phyloP scores from a whole-genome alignment of 768 basidiomycete species.

The Pleurotus tuber-regium region DNA sequence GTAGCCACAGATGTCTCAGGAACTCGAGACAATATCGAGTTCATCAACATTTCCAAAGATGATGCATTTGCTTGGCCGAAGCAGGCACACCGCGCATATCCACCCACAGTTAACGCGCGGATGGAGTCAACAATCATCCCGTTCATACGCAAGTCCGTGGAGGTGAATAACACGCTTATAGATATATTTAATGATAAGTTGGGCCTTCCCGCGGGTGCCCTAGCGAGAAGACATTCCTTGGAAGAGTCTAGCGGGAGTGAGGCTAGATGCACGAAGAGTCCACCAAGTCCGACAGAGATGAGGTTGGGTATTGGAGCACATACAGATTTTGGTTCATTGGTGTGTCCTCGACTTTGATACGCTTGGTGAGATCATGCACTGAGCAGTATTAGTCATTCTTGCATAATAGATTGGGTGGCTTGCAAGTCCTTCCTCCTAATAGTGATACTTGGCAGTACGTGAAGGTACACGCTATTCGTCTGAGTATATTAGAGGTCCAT shows the following conservation, averaged over 20 bases:
- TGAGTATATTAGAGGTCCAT: background rate
- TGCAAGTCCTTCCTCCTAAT: slow-evolving; percentile 41
- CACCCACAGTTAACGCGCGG: slow-evolving; percentile 43
- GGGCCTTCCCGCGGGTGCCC: slow-evolving; percentile 46
- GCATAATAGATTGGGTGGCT: slow-evolving; percentile 41
- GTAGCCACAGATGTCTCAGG: slow-evolving; percentile 65
- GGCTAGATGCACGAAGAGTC: slow-evolving; percentile 50
- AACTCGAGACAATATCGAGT: slow-evolving; percentile 54
- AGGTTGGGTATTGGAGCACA: slow-evolving; percentile 41
- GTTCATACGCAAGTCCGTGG: slow-evolving; percentile 57
- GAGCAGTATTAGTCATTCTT: slow-evolving; percentile 29
- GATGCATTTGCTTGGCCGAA: slow-evolving; percentile 62
- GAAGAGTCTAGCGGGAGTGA: slow-evolving; percentile 56
- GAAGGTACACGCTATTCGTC: slow-evolving; percentile 25
- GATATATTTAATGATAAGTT: slow-evolving; percentile 56
- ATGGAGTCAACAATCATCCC: slow-evolving; percentile 50
- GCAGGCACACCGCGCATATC: slow-evolving; percentile 56
- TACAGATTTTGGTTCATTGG: slow-evolving; percentile 32
- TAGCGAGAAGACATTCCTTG: slow-evolving; percentile 39
- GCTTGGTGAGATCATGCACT: background rate
- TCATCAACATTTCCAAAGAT: slow-evolving; percentile 68
- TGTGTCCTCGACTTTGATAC: background rate
- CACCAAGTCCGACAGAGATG: slow-evolving; percentile 31
- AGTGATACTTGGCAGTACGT: slow-evolving; percentile 37
- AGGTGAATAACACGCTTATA: slow-evolving; percentile 51